These are phyloP conservation scores for Kluyveromyces starmeri DNA, from an alignment of 805 yeast species.

Conservation along the genomic window DNA sequence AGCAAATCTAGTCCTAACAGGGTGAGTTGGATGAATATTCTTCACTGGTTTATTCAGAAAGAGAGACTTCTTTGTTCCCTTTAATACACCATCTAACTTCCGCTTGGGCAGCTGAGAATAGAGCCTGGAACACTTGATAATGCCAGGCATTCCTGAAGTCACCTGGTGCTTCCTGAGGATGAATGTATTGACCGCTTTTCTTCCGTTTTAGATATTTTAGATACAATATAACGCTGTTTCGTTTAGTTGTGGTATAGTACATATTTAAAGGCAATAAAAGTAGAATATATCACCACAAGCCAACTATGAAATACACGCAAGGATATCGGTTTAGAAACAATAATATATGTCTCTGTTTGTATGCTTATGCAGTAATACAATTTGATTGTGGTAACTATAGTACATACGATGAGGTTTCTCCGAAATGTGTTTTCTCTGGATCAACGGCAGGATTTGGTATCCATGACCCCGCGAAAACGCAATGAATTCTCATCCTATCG, in stretches of 20 bases:
- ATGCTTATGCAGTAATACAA: too few species aligned
- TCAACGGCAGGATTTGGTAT: conserved; percentile 31
- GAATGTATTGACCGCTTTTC: too few species aligned
- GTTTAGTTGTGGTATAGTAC: too few species aligned
- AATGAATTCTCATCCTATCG: conserved; percentile 72
- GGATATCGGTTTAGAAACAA: too few species aligned
- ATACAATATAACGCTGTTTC: too few species aligned
- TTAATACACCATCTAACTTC: neutral
- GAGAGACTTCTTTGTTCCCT: conserved; percentile 6
- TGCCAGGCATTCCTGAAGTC: neutral
- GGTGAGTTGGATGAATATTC: conserved; percentile 35
- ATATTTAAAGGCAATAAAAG: too few species aligned
- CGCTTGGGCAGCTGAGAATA: neutral
- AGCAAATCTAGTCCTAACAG: conserved; percentile 87
- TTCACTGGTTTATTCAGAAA: conserved; percentile 12
- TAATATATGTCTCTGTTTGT: too few species aligned
- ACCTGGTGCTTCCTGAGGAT: too few species aligned
- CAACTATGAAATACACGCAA: too few species aligned
- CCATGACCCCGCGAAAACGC: conserved; percentile 60
- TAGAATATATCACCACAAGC: too few species aligned
- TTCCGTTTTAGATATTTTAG: too few species aligned
- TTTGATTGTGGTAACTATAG: too few species aligned
- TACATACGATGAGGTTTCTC: conserved; percentile 27
- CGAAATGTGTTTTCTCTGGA: conserved; percentile 28
- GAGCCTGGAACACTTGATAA: neutral